Conservation (phyloP, 192 early-diverging fungal species). For the Phlyctochytrium planicorne region DNA sequence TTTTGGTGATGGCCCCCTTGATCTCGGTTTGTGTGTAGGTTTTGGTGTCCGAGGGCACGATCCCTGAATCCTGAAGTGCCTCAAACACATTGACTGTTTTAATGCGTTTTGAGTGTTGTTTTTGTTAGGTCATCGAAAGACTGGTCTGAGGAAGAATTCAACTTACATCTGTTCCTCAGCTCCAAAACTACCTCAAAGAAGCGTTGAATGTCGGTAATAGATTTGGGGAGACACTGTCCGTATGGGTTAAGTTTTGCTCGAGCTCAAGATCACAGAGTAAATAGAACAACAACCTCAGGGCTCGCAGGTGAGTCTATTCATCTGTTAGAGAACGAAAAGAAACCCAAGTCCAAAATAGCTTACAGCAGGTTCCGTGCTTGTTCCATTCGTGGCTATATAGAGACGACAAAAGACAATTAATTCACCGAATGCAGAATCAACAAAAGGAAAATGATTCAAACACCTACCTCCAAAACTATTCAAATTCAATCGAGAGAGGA, state of each 20-base stretch:
- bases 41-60: slow-evolving; percentile 11
- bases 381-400: slow-evolving; percentile 8
- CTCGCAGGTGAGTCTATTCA: not conserved
- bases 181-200: not conserved
- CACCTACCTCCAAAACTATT: slow-evolving; percentile 28
- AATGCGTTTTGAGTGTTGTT: not conserved
- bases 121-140: not conserved
- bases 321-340: not conserved
- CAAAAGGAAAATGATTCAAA: slow-evolving; percentile 1
- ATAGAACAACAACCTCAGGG: slow-evolving; percentile 11
- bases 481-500: not conserved
- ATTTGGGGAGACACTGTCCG: not conserved
- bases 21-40: slow-evolving; percentile 20
- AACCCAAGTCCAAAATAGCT: slow-evolving; percentile 5
- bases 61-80: slow-evolving; percentile 7
- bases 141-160: slow-evolving; percentile 8
- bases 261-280: too few species aligned
- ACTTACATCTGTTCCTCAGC: not conserved
- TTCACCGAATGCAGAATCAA: not conserved
- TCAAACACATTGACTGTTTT: slow-evolving; percentile 16
- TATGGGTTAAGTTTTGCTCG: too few species aligned
- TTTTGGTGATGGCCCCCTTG: slow-evolving; percentile 2
- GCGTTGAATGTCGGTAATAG: not conserved
- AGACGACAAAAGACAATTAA: not conserved
- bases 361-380: slow-evolving; percentile 27